phyloP scores from a whole-genome alignment of 352 stramenopile species.

The Phytophthora megakarya region DNA sequence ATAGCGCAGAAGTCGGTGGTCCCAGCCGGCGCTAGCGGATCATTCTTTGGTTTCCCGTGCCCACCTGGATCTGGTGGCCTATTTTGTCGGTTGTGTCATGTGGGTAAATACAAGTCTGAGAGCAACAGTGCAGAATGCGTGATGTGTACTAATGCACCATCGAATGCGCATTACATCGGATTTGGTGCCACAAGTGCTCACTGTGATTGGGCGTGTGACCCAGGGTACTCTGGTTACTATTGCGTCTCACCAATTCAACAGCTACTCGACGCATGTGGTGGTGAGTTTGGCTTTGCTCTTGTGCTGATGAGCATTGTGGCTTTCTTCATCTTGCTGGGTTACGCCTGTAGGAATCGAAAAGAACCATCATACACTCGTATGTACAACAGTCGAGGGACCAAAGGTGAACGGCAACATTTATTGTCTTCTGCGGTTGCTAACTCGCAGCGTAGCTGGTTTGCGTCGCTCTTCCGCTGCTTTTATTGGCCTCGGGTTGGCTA shows the following conservation, averaged over 20 bases:
- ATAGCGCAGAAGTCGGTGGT: constrained; percentile 32
- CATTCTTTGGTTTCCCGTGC: constrained; percentile 84
- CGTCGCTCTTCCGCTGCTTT: constrained; percentile 63
- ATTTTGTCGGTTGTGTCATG: constrained; percentile 64
- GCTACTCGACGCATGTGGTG: constrained; percentile 74
- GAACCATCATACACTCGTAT: constrained; percentile 63
- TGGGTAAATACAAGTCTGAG: constrained; percentile 77
- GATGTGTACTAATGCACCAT: constrained; percentile 60
- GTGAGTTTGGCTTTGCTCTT: constrained; percentile 72
- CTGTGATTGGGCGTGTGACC: constrained; percentile 78
- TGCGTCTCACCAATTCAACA: constrained; percentile 81
- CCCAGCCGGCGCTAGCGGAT: constrained; percentile 50
- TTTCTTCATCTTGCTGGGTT: constrained; percentile 78
- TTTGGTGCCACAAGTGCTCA: constrained; percentile 47
- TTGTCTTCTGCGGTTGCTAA: constrained; percentile 61
- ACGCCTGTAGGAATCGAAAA: constrained; percentile 71
- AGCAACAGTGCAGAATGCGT: constrained; percentile 80
- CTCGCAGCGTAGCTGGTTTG: constrained; percentile 59
- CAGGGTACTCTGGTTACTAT: constrained; percentile 72
- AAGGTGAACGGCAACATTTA: constrained; percentile 70
- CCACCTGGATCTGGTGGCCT: constrained; percentile 72
- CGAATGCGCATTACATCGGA: constrained; percentile 71
- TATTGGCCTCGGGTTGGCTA: constrained; percentile 81
- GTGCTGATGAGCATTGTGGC: constrained; percentile 68
- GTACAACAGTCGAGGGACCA: constrained; percentile 50